Base-by-base conservation (phyloP, 495 filamentous ascomycete species). In the Podospora didyma region DNA sequence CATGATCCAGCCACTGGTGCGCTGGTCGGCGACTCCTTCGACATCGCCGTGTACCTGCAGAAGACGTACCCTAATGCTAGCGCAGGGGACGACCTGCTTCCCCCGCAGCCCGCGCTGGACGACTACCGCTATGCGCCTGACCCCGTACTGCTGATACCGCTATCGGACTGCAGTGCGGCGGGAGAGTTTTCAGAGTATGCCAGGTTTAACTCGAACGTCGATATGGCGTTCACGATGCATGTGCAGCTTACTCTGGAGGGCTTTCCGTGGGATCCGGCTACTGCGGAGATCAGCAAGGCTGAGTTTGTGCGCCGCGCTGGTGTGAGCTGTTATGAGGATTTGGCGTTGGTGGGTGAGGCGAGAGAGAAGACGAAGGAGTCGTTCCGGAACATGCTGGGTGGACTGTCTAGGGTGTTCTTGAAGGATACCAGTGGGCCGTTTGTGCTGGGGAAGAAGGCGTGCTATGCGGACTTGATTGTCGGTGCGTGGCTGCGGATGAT, bases 391-490 rank as follows among this genome's bases (percentile, higher is more conserved):
- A 63, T 60, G 60, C 49, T 86, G 24, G 74, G 63, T 7, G 76
- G 57, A 0, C 49, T 83, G 39, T 82, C 74, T 2, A 64, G 20
- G 75, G n/a, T 84, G 77, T 46, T 4, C 35, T 9, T 4, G 26
- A 57, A 63, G 60, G 60, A 70, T 19, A 48, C 50, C 9, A 42
- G 21, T 0, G 83, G 82, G 19, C 81, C 82, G 0, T 86, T 78
- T 46, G 14, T 86, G 2, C 51, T 77, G 1, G 82, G 82, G 1
- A 46, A 62, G 2, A 58, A 58, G 64, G 61, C 76, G 1, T 73
- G 56, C 51, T 84, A 86, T 78, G 84, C 83, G n/a, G 84, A 88
- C 65, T 51, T 85, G 0, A 82, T 86, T 48, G 73, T 87, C 0
- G 84, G 84, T 2, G 83, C 66, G 17, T 87, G 84, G 84, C 49